Base-by-base conservation (phyloP, 2,329 filamentous ascomycete species). In the Penicillium sp. region DNA sequence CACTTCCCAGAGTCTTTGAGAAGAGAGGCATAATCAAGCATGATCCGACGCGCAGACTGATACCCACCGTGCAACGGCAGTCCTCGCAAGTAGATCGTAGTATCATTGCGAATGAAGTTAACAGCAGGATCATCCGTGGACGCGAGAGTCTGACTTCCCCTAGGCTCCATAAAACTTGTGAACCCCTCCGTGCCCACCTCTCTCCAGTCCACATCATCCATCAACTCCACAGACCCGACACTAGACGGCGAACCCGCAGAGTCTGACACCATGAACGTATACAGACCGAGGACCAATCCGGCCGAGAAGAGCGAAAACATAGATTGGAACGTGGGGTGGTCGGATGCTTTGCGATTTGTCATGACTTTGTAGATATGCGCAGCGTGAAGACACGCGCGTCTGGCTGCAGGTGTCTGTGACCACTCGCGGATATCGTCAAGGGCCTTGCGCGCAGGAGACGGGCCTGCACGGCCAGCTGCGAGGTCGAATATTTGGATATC, bases 401-500 rank as follows among this genome's bases (percentile, higher is more conserved):
- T 69, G 19, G 81, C 80, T 9, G 79, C 76, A 4, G 79, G 74
- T 1, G 80, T 82, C 59, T 80, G 76, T 0, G 78, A 76, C 81
- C 81, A 83, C 10, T 75, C 67, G 0, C 78, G 73, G 25, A 83
- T 81, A 52, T 81, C 78, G 56, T 81, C 76, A 0, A 83, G 70
- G 1, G 81, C 80, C 44, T 77, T 76, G 5, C 75, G 74, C 6
- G 79, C 81, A 15, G 78, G 76, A 3, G 60, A 70, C 0, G 81
- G 75, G 3, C 81, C 81, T 4, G 75, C 71, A 39, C 80, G 78
- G 5, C 81, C 81, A 11, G 81, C 81, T 5, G 80, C 81, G 16
- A 81, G 69, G 54, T 83, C 79, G 55, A 83, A 83, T 29, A 81
- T 77, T 47, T 80, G 79, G 9, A 81, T 76, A 54, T 83, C 81